A percentile compares a stretch with the other conserved stretches of the same genome.
phyloP scores from a whole-genome alignment of 202 grass and related monocot genomes.

The Hordeum pubiflorum region DNA sequence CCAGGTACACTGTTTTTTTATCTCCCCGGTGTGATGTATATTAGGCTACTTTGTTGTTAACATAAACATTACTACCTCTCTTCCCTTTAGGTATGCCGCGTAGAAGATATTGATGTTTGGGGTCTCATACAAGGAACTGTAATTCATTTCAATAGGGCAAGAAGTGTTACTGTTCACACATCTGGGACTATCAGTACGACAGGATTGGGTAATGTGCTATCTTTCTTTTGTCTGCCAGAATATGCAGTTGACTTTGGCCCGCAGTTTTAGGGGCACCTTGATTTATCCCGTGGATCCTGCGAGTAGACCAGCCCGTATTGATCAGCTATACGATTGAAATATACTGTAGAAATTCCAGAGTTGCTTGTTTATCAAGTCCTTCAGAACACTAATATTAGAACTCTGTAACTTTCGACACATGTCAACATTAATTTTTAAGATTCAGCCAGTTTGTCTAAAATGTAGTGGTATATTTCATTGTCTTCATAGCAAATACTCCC shows the following conservation, averaged over 20 bases:
- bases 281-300: not conserved
- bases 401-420: not conserved
- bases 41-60: not conserved
- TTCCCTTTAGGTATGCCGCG: constrained; percentile 73
- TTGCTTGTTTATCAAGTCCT: constrained; percentile 1
- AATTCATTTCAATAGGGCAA: constrained; percentile 89
- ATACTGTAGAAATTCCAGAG: not conserved
- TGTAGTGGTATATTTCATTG: not conserved
- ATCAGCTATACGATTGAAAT: not conserved
- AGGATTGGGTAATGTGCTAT: constrained; percentile 58
- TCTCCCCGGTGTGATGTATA: not conserved
- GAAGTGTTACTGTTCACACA: constrained; percentile 71
- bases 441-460: not conserved
- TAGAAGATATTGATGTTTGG: constrained; percentile 97
- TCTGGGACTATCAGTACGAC: constrained; percentile 79
- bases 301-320: not conserved
- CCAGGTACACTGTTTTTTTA: constrained; percentile 42
- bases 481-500: constrained; percentile 6
- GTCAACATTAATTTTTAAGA: not conserved
- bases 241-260: not conserved
- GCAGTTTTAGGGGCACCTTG: not conserved
- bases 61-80: not conserved
- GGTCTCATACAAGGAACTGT: constrained; percentile 90
- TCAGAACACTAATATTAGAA: not conserved
- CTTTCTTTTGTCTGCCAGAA: constrained; percentile 18